phyloP scores from a whole-genome alignment of 345 rosid genomes.

The Anastatica hierochuntica region DNA sequence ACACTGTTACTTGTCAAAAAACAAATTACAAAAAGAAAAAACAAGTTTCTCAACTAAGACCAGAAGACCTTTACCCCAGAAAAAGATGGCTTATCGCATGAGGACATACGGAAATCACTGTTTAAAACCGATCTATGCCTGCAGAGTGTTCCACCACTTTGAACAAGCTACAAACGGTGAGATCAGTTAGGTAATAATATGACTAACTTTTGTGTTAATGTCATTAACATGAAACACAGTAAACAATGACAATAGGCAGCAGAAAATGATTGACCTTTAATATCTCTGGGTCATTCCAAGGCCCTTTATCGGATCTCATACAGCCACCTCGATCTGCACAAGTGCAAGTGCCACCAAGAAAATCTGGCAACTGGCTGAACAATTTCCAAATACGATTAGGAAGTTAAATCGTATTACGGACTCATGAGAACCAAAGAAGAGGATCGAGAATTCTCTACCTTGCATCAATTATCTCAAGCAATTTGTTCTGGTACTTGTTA shows the following conservation, averaged over 20 bases:
- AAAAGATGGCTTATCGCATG: slow-evolving; percentile 39
- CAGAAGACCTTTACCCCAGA: slow-evolving; percentile 41
- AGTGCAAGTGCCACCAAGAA: slow-evolving; percentile 83
- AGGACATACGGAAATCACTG: slow-evolving; percentile 38
- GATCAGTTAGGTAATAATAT: not conserved
- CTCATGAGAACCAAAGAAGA: not conserved
- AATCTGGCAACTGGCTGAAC: slow-evolving; percentile 86
- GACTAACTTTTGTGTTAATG: not conserved
- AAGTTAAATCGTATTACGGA: not conserved
- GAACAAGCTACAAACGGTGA: slow-evolving; percentile 49
- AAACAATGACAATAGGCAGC: no score
- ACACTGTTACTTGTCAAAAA: not conserved
- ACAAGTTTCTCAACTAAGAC: no score
- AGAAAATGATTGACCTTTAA: slow-evolving; percentile 40
- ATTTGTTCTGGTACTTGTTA: slow-evolving; percentile 66
- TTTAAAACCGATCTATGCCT: slow-evolving; percentile 56
- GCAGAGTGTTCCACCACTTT: slow-evolving; percentile 49
- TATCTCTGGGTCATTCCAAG: slow-evolving; percentile 84
- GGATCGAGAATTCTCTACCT: slow-evolving; percentile 35
- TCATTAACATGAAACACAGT: no score
- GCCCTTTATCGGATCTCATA: slow-evolving; percentile 91
- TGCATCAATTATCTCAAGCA: slow-evolving; percentile 86
- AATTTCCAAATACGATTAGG: slow-evolving; percentile 16
- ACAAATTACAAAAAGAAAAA: not conserved
- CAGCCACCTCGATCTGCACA: slow-evolving; percentile 89